Percentiles rank a stretch among this genome's conserved stretches.
Conservation (phyloP, 345 rosid genomes). For the Dipteronia dyeriana region DNA sequence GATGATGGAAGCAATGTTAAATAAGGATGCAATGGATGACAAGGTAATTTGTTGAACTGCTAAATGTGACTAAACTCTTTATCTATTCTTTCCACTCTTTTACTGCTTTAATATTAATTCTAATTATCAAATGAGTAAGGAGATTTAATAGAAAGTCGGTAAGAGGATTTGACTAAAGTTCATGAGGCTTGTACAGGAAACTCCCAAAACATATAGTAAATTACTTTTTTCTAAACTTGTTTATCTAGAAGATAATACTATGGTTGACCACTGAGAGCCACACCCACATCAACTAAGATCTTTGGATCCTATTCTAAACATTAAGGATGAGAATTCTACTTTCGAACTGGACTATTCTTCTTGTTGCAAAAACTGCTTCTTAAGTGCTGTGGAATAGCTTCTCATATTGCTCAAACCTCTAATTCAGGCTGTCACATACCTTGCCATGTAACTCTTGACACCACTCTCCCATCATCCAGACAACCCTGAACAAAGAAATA, state of each 20-base stretch:
- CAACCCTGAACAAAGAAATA: background rate
- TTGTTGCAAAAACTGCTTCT: background rate
- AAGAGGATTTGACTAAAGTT: background rate
- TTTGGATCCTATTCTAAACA: background rate
- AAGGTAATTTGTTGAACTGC: conserved; percentile 50
- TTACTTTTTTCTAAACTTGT: background rate
- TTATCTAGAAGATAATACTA: background rate
- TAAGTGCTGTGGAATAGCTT: background rate
- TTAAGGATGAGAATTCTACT: background rate
- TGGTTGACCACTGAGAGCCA: background rate
- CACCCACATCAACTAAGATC: background rate
- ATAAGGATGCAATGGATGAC: conserved; percentile 98
- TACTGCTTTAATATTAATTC: background rate
- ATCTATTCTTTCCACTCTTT: background rate
- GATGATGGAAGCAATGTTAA: conserved; percentile 88
- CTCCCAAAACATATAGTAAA: background rate
- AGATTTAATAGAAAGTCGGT: background rate
- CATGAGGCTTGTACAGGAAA: background rate
- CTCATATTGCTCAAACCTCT: background rate
- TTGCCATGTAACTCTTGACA: background rate
- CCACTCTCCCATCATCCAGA: background rate
- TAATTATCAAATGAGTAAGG: background rate
- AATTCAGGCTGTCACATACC: background rate
- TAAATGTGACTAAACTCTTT: background rate
- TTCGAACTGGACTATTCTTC: background rate